Conservation (phyloP, 805 yeast species). For the Lachancea kluyveri region DNA sequence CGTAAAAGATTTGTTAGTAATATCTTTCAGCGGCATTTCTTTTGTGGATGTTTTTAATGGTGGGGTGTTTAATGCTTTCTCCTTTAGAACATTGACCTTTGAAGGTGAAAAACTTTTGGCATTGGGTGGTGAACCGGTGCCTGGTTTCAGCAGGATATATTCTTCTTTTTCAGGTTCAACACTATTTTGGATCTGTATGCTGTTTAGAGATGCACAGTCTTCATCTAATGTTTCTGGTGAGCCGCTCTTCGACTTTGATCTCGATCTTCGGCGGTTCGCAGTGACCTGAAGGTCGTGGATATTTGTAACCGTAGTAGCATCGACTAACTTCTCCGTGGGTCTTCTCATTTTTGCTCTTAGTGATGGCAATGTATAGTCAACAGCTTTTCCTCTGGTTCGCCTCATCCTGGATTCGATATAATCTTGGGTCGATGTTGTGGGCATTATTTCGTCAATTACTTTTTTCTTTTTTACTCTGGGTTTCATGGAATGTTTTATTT, state of each 20-base stretch:
- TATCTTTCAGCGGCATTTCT: slow-evolving; percentile 10
- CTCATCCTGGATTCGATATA: slow-evolving; percentile 31
- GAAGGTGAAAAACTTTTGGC: no score
- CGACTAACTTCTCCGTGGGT: slow-evolving; percentile 50
- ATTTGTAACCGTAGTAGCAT: slow-evolving; percentile 44
- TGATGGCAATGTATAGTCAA: slow-evolving; percentile 65
- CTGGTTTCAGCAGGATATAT: no score
- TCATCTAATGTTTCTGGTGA: slow-evolving; percentile 4
- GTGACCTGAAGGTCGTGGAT: slow-evolving; percentile 31
- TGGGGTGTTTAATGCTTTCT: no score
- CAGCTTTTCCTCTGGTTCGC: slow-evolving; percentile 48
- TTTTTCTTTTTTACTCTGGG: slow-evolving; percentile 26
- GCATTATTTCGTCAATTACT: slow-evolving; percentile 36
- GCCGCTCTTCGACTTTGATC: slow-evolving; percentile 5
- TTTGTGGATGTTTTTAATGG: no score
- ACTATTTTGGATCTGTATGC: no score
- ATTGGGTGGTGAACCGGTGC: no score
- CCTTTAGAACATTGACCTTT: no score
- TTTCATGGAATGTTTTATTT: slow-evolving; percentile 28
- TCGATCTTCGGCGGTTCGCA: slow-evolving; percentile 2
- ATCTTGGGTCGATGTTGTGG: slow-evolving; percentile 23
- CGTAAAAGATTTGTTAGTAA: slow-evolving; percentile 15
- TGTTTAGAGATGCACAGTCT: no score
- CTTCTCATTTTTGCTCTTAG: slow-evolving; percentile 65
- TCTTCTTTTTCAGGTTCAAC: no score